Conservation (phyloP, 495 filamentous ascomycete genomes). For the Podospora conica region DNA sequence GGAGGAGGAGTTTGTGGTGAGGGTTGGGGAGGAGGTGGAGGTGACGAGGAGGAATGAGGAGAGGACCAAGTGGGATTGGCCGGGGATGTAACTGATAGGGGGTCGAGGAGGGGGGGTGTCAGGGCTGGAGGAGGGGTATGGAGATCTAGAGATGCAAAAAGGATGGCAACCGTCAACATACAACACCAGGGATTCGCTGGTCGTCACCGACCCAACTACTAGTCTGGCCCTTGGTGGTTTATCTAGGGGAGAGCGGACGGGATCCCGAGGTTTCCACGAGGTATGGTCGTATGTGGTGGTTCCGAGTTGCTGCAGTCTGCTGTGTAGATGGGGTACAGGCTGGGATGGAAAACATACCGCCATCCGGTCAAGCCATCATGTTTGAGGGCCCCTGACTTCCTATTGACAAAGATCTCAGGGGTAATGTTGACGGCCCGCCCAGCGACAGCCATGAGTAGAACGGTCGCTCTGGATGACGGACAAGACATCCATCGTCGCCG, state of each 20-base stretch:
- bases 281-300: slow-evolving; percentile 37
- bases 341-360: background rate
- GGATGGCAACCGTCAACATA: background rate
- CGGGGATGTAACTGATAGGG: slow-evolving; percentile 53
- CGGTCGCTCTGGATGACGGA: too few relatives aligned
- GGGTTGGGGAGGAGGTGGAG: slow-evolving; percentile 64
- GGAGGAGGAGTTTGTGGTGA: slow-evolving; percentile 39
- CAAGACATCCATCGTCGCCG: too few relatives aligned
- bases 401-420: background rate
- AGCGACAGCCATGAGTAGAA: background rate
- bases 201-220: background rate
- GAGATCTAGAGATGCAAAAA: background rate
- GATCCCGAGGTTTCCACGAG: slow-evolving; percentile 40
- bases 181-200: background rate
- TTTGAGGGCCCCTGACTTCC: background rate
- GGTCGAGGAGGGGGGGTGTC: slow-evolving; percentile 46
- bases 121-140: background rate
- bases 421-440: background rate
- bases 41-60: slow-evolving; percentile 54
- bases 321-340: background rate
- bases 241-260: slow-evolving; percentile 47
- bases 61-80: slow-evolving; percentile 51
- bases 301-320: background rate
- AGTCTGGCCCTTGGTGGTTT: slow-evolving; percentile 9
- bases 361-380: background rate